Evolutionary conservation across 2,329 filamentous ascomycete genomes (phyloP).

Genomic region (Fusarium mangiferae): DNA sequence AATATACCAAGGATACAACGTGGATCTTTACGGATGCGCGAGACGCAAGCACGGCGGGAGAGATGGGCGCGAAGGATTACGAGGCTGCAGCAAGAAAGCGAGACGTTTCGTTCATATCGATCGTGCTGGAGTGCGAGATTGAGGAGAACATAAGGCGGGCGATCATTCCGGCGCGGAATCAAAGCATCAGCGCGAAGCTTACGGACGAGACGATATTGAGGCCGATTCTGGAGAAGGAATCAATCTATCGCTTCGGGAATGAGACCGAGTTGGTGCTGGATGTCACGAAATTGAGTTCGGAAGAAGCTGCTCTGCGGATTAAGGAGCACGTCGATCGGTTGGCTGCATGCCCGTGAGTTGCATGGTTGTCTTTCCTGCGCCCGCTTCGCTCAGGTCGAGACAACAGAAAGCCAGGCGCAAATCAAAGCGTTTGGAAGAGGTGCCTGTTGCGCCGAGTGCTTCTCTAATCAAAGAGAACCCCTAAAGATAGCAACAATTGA

Average conservation of each 20-base stretch:
- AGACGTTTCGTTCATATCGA: neutral
- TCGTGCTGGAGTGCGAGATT: neutral
- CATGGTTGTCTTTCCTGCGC: neutral
- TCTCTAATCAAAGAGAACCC: neutral
- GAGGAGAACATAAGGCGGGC: neutral
- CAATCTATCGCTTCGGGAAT: neutral
- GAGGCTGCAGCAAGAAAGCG: rapidly evolving
- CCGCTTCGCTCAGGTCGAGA: neutral
- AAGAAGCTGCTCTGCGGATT: neutral
- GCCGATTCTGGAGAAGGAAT: neutral
- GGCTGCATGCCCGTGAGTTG: neutral
- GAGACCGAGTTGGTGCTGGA: neutral
- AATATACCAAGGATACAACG: neutral
- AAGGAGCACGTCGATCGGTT: neutral
- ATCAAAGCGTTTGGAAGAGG: neutral
- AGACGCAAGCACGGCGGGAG: neutral
- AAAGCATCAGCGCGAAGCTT: rapidly evolving
- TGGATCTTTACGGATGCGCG: neutral
- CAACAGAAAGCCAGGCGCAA: neutral
- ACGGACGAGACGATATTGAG: neutral
- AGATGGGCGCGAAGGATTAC: neutral
- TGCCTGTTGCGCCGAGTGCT: neutral
- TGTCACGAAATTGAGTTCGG: neutral
- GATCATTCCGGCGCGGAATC: rapidly evolving
- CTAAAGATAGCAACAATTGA: neutral